A percentile compares a stretch with the other conserved stretches of the same genome.
These are phyloP conservation scores for Stemphylium vesicarium DNA, from an alignment of 2,329 filamentous ascomycete species.

Conservation along the genomic window DNA sequence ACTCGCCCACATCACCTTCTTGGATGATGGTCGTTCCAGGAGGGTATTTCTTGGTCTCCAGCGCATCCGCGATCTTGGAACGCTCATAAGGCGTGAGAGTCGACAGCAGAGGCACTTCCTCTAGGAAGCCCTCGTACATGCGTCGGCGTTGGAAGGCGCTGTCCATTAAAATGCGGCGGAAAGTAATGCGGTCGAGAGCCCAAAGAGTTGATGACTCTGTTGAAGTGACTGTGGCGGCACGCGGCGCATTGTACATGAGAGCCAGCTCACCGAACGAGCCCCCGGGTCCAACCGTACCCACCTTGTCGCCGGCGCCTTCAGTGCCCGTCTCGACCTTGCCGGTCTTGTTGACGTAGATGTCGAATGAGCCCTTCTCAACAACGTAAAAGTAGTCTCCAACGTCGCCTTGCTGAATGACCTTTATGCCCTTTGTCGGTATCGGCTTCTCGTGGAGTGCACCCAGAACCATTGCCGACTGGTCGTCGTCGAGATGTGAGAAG, in stretches of 20 bases:
- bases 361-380: conserved; percentile 88
- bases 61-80: conserved; percentile 94
- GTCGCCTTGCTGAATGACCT: conserved; percentile 95
- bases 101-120: conserved; percentile 86
- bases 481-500: conserved; percentile 92
- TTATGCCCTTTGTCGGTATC: conserved; percentile 85
- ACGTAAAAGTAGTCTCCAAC: conserved; percentile 98
- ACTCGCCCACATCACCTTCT: conserved; percentile 88
- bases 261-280: conserved; percentile 96
- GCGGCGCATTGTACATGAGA: conserved; percentile 97
- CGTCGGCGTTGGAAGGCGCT: conserved; percentile 93
- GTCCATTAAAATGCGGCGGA: conserved; percentile 98
- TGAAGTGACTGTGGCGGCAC: conserved; percentile 90
- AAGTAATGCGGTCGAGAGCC: conserved; percentile 94
- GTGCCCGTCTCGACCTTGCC: conserved; percentile 80
- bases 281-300: conserved; percentile 81
- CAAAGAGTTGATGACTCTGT: conserved; percentile 84
- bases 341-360: conserved; percentile 83
- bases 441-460: conserved; percentile 93
- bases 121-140: conserved; percentile 96
- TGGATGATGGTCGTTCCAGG: conserved; percentile 82
- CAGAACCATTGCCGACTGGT: conserved; percentile 85
- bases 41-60: conserved; percentile 88
- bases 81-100: conserved; percentile 90
- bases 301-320: conserved; percentile 82